Evolutionary conservation across 352 stramenopile genomes (phyloP).

Genomic region (Globisporangium uncinulatum): DNA sequence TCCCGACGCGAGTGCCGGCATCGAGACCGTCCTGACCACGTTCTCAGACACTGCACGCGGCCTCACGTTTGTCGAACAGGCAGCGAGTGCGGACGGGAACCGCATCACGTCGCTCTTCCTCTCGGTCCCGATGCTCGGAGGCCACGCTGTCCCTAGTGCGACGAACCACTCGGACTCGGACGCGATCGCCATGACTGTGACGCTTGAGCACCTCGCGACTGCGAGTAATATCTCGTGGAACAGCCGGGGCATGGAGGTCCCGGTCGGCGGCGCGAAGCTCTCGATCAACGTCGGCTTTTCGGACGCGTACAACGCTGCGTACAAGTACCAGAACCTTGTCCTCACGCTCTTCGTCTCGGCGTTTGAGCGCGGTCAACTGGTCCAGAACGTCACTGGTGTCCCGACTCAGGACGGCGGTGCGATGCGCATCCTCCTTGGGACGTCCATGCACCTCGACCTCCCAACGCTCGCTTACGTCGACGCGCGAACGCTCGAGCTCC

Average conservation of each 20-base stretch:
- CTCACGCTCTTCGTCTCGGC: slow-evolving; percentile 16
- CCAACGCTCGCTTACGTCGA: background rate
- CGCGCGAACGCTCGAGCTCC: background rate
- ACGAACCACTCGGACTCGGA: background rate
- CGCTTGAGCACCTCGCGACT: background rate
- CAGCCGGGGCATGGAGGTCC: background rate
- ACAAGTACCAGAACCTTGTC: too few species aligned
- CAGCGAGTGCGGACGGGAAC: background rate
- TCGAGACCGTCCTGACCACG: background rate
- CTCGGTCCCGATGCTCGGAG: background rate
- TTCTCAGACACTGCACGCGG: background rate
- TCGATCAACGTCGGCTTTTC: background rate
- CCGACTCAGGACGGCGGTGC: background rate
- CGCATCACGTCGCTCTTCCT: background rate
- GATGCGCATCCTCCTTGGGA: slow-evolving; percentile 5
- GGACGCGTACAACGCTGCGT: too few species aligned
- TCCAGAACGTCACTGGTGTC: slow-evolving; percentile 3
- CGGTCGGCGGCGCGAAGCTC: background rate
- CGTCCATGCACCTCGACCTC: slow-evolving; percentile 14
- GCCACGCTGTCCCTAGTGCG: too few species aligned
- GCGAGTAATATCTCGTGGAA: background rate
- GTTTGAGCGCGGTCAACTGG: slow-evolving; percentile 6
- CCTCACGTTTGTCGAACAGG: slow-evolving; percentile 4
- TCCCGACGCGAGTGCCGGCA: background rate
- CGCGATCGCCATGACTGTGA: background rate